Base-by-base conservation (phyloP, 202 grass and related monocot species). In the Zizania palustris region DNA sequence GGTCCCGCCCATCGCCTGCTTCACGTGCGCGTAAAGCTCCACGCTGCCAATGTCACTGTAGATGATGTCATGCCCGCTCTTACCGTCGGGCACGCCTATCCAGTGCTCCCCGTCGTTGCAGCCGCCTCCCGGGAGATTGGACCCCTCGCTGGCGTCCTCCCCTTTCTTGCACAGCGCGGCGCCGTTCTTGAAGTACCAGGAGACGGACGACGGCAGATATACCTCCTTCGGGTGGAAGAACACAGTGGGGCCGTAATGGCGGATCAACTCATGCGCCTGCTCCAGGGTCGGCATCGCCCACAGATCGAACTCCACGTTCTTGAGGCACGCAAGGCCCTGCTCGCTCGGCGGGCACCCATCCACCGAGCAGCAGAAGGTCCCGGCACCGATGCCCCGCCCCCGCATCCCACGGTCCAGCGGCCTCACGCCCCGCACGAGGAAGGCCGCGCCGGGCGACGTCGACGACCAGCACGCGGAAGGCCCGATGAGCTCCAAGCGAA, bases 101-200 rank as follows among this genome's bases (percentile, higher is more conserved):
- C 93, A 93, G 77, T 72, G 89, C 73, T 89, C 81, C 9, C 90
- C 83, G 77, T 93, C 90, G 77, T 93, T 93, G 59, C 81, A 72
- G 6, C 88, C 90, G 3, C 87, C 85, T 60, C 56, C 63, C 3
- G 90, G 86, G 20, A 93, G 84, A 80, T 91, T 93, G 62, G 85
- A 83, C 15, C 90, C 93, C 70, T 90, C 83, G 33, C 12, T 73
- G 54, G 77, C 21, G n/a, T 67, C 81, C 2, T 35, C 88, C 0
- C 53, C 87, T 42, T 77, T 86, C 80, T 5, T 82, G 75, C 80
- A 87, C 60, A 93, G 37, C 56, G 39, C 6, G 42, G 93, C 90
- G 0, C 90, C 93, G 77, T 85, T 91, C 64, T 97, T 67, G 65
- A 93, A 97, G 76, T 78, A 97, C 93, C 93, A 97, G 38, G 93